A percentile compares a stretch with the other conserved stretches of the same genome.
These are phyloP conservation scores for Trichoderma endophyticum DNA, from an alignment of 2,329 filamentous ascomycete species.

Conservation along the genomic window DNA sequence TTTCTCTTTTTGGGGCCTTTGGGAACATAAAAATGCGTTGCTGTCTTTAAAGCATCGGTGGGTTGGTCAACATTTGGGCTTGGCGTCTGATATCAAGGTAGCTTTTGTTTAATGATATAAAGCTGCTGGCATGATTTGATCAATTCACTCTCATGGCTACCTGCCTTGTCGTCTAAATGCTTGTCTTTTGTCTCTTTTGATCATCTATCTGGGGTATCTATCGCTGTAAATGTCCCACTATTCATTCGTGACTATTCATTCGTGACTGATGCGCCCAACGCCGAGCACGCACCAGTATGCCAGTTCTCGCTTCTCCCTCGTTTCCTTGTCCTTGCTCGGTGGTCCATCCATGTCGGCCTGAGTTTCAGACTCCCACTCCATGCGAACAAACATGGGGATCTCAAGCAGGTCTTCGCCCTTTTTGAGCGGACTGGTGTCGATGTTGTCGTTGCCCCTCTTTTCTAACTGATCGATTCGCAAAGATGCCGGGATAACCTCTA, in stretches of 20 bases:
- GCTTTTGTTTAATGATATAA: slow-evolving; percentile 46
- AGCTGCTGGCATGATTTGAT: slow-evolving; percentile 40
- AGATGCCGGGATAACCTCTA: slow-evolving; percentile 76
- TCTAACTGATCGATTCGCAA: slow-evolving; percentile 41
- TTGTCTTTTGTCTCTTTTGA: slow-evolving; percentile 16
- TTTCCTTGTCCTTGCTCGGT: slow-evolving; percentile 53
- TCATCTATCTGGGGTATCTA: slow-evolving; percentile 42
- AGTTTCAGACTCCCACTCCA: slow-evolving; percentile 81
- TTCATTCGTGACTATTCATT: slow-evolving; percentile 38
- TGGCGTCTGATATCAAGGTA: slow-evolving; percentile 48
- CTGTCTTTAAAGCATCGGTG: slow-evolving; percentile 35
- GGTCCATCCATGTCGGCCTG: slow-evolving; percentile 61
- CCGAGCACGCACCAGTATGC: slow-evolving; percentile 96
- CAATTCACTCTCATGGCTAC: slow-evolving; percentile 25
- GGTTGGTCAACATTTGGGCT: slow-evolving; percentile 43
- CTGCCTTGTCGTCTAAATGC: slow-evolving; percentile 24
- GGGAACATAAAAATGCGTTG: slow-evolving; percentile 26
- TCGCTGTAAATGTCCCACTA: slow-evolving; percentile 17
- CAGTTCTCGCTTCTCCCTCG: slow-evolving; percentile 77
- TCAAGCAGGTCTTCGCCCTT: slow-evolving; percentile 69
- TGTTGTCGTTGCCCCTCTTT: slow-evolving; percentile 33
- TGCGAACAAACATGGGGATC: slow-evolving; percentile 88
- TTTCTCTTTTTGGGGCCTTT: not conserved
- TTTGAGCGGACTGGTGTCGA: slow-evolving; percentile 46
- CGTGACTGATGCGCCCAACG: slow-evolving; percentile 70